Base-by-base conservation (phyloP, 352 stramenopile species). In the Phytopythium boreale region DNA sequence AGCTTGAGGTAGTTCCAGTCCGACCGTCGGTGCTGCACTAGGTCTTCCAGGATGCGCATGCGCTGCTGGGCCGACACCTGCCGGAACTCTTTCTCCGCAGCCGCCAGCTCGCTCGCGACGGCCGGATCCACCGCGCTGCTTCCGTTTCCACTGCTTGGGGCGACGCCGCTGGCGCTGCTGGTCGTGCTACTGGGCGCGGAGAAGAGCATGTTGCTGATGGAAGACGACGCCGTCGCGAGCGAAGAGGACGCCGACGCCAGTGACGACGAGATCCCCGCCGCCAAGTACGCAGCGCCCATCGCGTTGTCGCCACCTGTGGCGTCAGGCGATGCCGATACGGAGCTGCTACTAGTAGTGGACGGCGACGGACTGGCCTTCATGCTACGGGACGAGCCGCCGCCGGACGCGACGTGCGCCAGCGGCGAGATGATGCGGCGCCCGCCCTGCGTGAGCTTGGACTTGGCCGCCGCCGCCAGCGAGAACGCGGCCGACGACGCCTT, bases 1-100 rank as follows among this genome's bases (percentile, higher is more conserved):
- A 76, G 71, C 63, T 91, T 91, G 37, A 95, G 61, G 69, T 95
- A 95, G 49, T 68, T 89, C 78, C 82, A 92, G 74, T 95, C 86
- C 15, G 77, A 79, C 26, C 84, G 83, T 17, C 86, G 79, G 31
- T 80, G 70, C 74, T 89, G 77, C 47, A 92, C 80, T 15, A 95
- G 75, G 24, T 92, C 78, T 56, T 92, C 86, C 37, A 95, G 59
- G 39, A 90, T 76, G 55, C 78, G 76, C 76, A 89, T 84, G 34
- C 81, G 72, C 67, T 95, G 86, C 65, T 92, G 81, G 0, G 74
- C 66, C 50, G 81, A 81, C 43, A 88, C 76, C 47, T 87, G 77
- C 31, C 69, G 72, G 24, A 83, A 74, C 39, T 81, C 70, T 50
- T 72, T 74, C 15, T 78, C 69, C 24, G 73, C 68, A 2, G 59